These are phyloP conservation scores for Huntiella moniliformis DNA, from an alignment of 2,329 filamentous ascomycete genomes.

Conservation along the genomic window DNA sequence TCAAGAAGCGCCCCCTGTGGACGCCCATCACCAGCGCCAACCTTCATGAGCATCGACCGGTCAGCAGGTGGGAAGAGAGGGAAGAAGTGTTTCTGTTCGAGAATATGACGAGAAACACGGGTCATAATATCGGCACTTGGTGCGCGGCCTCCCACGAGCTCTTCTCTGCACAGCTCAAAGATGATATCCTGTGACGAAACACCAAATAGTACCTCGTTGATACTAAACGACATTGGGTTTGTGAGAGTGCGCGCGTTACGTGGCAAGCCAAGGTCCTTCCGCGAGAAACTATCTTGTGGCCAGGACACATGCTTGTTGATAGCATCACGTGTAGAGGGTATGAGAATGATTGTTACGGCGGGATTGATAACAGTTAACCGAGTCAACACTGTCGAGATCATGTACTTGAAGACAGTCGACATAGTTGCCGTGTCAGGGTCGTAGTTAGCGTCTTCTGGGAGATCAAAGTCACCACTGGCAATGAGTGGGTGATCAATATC, in stretches of 20 bases:
- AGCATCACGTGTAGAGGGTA: constrained; percentile 67
- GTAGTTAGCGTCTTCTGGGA: constrained; percentile 45
- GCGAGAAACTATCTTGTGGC: constrained; percentile 46
- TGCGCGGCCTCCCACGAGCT: constrained; percentile 23
- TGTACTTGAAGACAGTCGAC: constrained; percentile 62
- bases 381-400: constrained; percentile 57
- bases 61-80: constrained; percentile 71
- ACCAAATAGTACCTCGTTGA: constrained; percentile 74
- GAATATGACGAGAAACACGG: constrained; percentile 54
- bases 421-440: constrained; percentile 67
- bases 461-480: constrained; percentile 59
- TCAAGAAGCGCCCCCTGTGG: constrained; percentile 66
- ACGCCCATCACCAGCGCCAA: constrained; percentile 37
- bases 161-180: constrained; percentile 61
- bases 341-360: constrained; percentile 58
- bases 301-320: constrained; percentile 72
- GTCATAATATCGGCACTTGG: constrained; percentile 36
- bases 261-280: constrained; percentile 58
- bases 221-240: constrained; percentile 73
- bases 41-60: constrained; percentile 45
- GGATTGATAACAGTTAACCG: constrained; percentile 53
- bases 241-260: constrained; percentile 62
- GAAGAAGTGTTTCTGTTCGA: constrained; percentile 83
- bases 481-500: constrained; percentile 82
- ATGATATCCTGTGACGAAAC: constrained; percentile 71